Evolutionary conservation across 768 basidiomycete species (phyloP).

Genomic region (Cyathus striatus): DNA sequence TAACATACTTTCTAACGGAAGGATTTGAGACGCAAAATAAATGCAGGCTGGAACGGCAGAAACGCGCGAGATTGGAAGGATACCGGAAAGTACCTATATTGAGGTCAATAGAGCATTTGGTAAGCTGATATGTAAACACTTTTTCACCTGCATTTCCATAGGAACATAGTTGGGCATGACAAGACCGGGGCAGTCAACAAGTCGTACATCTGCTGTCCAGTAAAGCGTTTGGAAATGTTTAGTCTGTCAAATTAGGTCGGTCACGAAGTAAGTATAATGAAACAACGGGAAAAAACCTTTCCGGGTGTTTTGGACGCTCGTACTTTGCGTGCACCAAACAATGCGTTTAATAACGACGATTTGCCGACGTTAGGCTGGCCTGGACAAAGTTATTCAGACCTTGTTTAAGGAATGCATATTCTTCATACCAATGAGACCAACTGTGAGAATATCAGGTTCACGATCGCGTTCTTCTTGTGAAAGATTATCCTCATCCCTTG

Average conservation of each 20-base stretch:
- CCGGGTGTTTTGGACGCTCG: slow-evolving; percentile 83
- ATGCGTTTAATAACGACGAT: slow-evolving; percentile 85
- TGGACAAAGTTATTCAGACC: too few relatives aligned
- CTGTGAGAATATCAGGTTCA: slow-evolving; percentile 62
- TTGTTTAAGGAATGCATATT: too few relatives aligned
- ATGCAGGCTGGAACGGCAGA: slow-evolving; percentile 83
- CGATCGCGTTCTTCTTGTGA: slow-evolving; percentile 21
- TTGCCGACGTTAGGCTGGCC: slow-evolving; percentile 97
- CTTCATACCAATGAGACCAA: slow-evolving; percentile 84
- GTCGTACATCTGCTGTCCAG: slow-evolving; percentile 79
- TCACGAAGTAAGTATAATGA: background rate
- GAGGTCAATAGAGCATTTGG: slow-evolving; percentile 1
- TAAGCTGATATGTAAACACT: slow-evolving; percentile 5
- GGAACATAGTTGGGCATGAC: slow-evolving; percentile 83
- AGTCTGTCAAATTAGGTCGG: slow-evolving; percentile 52
- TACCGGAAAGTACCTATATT: slow-evolving; percentile 58
- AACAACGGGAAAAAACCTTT: slow-evolving; percentile 46
- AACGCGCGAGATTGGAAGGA: slow-evolving; percentile 77
- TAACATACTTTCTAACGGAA: slow-evolving; percentile 77
- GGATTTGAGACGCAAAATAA: slow-evolving; percentile 55
- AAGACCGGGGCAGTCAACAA: slow-evolving; percentile 94
- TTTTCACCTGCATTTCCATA: slow-evolving; percentile 73
- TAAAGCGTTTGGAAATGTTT: slow-evolving; percentile 95
- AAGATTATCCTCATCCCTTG: slow-evolving; percentile 13
- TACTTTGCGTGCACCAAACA: slow-evolving; percentile 77